Evolutionary conservation across 2,329 filamentous ascomycete species (phyloP).

Genomic region (Penicillium vulpinum): DNA sequence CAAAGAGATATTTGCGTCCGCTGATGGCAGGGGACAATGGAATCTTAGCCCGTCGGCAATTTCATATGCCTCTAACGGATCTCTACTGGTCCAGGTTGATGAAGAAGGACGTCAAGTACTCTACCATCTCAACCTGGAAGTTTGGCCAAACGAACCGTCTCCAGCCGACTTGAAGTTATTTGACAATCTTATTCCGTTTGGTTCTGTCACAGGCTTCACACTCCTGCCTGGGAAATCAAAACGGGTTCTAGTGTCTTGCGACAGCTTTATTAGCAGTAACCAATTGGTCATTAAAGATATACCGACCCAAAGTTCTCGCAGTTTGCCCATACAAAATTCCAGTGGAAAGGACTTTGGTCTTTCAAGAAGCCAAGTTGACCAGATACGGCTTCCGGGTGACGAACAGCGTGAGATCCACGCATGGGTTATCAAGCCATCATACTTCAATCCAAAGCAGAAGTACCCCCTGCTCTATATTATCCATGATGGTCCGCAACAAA

Average conservation of each 20-base stretch:
- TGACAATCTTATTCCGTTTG: constrained; percentile 40
- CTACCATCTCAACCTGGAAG: constrained; percentile 38
- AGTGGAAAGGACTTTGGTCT: constrained; percentile 43
- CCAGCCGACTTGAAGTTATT: constrained; percentile 30
- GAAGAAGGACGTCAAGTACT: constrained; percentile 43
- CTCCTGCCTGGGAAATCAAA: constrained; percentile 35
- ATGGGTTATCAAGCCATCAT: constrained; percentile 49
- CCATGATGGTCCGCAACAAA: constrained; percentile 53
- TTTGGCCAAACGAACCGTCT: constrained; percentile 19
- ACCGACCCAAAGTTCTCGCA: constrained; percentile 25
- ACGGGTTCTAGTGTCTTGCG: constrained; percentile 45
- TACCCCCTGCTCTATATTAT: constrained; percentile 57
- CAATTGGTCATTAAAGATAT: constrained; percentile 43
- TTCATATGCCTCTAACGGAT: constrained; percentile 44
- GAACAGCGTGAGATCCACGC: constrained; percentile 45
- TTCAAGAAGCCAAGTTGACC: constrained; percentile 42
- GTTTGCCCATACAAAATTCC: too few relatives aligned
- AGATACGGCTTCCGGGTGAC: constrained; percentile 48
- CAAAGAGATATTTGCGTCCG: constrained; percentile 39
- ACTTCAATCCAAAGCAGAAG: constrained; percentile 46
- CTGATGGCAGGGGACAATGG: constrained; percentile 42
- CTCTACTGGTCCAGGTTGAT: constrained; percentile 44
- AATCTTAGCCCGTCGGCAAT: constrained; percentile 42
- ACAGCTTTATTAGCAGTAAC: constrained; percentile 46
- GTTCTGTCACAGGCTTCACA: constrained; percentile 41